These are phyloP conservation scores for Fusarium begoniae DNA, from an alignment of 2,329 filamentous ascomycete genomes.

Conservation along the genomic window DNA sequence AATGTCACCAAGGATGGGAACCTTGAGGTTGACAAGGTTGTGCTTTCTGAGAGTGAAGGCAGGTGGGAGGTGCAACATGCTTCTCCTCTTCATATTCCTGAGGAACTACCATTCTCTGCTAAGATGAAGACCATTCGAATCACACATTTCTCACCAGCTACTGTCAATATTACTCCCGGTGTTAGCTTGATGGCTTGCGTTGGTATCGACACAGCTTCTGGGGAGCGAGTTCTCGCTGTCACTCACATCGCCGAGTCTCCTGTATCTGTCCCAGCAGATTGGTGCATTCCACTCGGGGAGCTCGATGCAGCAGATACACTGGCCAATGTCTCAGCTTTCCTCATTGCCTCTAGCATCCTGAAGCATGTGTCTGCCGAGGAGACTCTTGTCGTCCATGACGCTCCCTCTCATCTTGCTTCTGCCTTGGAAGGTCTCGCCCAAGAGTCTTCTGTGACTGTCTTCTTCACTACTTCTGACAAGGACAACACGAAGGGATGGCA, in stretches of 20 bases:
- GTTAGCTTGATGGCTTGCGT: fast-evolving
- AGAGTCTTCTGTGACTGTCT: fast-evolving
- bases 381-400: fast-evolving
- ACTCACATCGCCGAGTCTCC: neutral
- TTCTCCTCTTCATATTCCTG: neutral
- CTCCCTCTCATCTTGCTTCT: neutral
- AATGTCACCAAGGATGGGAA: fast-evolving
- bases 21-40: neutral
- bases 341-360: neutral
- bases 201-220: neutral
- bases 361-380: fast-evolving
- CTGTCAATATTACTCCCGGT: fast-evolving
- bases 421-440: neutral
- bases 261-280: neutral
- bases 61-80: neutral
- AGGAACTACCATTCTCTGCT: fast-evolving
- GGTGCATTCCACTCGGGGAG: neutral
- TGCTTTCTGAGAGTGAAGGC: neutral
- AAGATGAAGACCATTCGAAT: neutral
- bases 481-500: fast-evolving
- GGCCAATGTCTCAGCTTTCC: neutral
- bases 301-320: neutral
- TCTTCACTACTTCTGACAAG: fast-evolving
- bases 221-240: fast-evolving
- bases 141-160: neutral